Base-by-base conservation (phyloP, 164 flowering plant species). In the Tetracentron sinense region DNA sequence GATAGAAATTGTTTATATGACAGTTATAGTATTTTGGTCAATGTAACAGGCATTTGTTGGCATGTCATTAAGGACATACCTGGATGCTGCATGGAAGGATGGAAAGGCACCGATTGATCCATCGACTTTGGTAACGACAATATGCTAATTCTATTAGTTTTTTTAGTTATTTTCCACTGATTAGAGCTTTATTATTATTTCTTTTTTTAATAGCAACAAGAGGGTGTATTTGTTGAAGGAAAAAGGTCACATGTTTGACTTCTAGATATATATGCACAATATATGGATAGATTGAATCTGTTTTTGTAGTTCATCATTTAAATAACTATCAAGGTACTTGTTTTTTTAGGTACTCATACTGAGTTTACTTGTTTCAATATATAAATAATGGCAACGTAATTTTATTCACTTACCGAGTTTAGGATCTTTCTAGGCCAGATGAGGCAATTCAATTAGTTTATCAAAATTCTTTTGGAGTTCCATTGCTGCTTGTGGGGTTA, bases 41-140 rank as follows among this genome's bases (percentile, higher is more conserved):
- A 55, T 72, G 70, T 65, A 44, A 61, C 74, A 94, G 98, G 98
- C 88, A 25, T 92, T 94, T 79, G 96, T 91, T 66, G 99, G 99
- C 58, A 89, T 94, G 99, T 89, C 99, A 42, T 70, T 94, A 42
- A 89, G 95, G 81, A 88, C 99, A 63, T 94, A 94, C 74, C 74
- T 94, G 54, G 99, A 94, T 64, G 99, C 99, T 69, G 99, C 99
- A 58, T 94, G 90, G 90, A 94, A 77, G 77, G 99, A 94, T 79
- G 99, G 99, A 49, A 83, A 88, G 75, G 97, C 97, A 63, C 95
- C 99, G 44, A 84, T 94, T 56, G 99, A 94, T 73, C 99, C 99
- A 51, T 91, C 99, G 33, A 85, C 96, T 44, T 71, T 94, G 90
- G 99, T 94, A 89, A 68, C 60, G 25, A 19, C 42, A 29, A 16